Evolutionary conservation across 805 yeast genomes (phyloP).

Genomic region (Monosporozyma aquatica): DNA sequence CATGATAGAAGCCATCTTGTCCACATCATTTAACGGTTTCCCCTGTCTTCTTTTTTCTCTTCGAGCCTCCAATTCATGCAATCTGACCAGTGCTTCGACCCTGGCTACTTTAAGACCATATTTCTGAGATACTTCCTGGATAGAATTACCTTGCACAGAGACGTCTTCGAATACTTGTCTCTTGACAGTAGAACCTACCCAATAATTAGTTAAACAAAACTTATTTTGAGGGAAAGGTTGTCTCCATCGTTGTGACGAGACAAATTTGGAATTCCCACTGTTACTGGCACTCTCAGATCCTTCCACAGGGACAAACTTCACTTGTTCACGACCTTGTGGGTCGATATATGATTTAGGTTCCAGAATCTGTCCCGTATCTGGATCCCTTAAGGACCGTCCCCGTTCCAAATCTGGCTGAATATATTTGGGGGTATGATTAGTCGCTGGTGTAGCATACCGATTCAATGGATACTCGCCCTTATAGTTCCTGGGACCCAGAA

Average conservation of each 20-base stretch:
- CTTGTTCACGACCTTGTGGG: background rate
- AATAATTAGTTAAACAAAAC: conserved; percentile 56
- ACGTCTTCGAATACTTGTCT: conserved; percentile 49
- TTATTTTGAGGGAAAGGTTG: conserved; percentile 74
- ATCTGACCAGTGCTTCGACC: conserved; percentile 75
- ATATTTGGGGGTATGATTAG: conserved; percentile 64
- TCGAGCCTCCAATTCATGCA: conserved; percentile 54
- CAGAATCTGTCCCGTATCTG: conserved; percentile 28
- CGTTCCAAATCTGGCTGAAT: conserved; percentile 46
- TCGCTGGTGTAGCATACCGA: conserved; percentile 62
- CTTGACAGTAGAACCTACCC: conserved; percentile 52
- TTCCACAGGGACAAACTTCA: background rate
- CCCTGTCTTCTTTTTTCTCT: conserved; percentile 48
- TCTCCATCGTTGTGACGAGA: background rate
- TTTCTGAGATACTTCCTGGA: conserved; percentile 68
- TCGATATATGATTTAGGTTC: background rate
- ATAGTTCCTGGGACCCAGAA: conserved; percentile 75
- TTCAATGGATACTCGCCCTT: conserved; percentile 74
- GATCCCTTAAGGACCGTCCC: conserved; percentile 32
- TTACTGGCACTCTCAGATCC: background rate
- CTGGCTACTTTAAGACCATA: conserved; percentile 78
- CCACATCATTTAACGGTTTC: conserved; percentile 47
- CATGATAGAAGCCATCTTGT: conserved; percentile 46
- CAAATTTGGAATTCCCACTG: background rate
- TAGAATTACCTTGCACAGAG: conserved; percentile 41